Evolutionary conservation across 495 filamentous ascomycete genomes (phyloP).

Genomic region (Achaetomiella virescens): DNA sequence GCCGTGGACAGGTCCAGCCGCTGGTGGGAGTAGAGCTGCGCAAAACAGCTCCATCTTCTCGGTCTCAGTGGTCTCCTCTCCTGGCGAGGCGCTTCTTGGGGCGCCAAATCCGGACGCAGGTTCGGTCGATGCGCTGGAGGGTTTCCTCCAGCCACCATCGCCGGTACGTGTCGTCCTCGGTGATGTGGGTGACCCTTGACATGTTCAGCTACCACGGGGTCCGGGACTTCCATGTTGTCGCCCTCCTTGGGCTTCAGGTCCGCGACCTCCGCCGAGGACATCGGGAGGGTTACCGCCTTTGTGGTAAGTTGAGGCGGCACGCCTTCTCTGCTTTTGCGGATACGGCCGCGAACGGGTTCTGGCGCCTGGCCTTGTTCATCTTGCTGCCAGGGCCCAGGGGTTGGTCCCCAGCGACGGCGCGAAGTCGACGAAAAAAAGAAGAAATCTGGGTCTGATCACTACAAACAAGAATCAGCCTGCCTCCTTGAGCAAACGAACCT

Average conservation of each 20-base stretch:
- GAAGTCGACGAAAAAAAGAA: too few species aligned
- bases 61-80: background rate
- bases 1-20: background rate
- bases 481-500: too few species aligned
- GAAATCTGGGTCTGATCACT: too few species aligned
- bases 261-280: background rate
- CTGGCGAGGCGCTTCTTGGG: background rate
- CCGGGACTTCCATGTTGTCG: background rate
- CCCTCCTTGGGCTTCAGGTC: background rate
- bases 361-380: too few species aligned
- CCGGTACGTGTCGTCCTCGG: background rate
- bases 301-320: background rate
- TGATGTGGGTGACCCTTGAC: background rate
- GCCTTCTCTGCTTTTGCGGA: background rate
- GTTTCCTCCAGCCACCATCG: background rate
- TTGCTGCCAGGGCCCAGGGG: too few species aligned
- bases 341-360: too few species aligned
- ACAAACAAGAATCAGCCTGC: too few species aligned
- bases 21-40: background rate
- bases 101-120: background rate
- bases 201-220: background rate
- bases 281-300: background rate
- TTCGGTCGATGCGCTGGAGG: background rate
- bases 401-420: too few species aligned
- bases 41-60: background rate